Base-by-base conservation (phyloP, 257 asterid species). In the Scutellaria baicalensis region DNA sequence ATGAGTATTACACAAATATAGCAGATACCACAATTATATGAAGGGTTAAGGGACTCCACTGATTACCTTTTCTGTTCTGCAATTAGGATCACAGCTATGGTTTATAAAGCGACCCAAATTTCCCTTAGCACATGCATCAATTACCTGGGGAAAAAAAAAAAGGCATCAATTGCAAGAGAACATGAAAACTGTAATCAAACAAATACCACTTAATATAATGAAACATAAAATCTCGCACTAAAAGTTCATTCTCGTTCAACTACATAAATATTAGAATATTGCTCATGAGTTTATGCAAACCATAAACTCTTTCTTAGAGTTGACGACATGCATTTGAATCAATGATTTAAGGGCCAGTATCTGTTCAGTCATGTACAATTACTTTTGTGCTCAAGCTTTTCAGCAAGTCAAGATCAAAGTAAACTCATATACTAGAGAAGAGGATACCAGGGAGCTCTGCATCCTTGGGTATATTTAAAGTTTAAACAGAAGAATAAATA, bases 1-100 rank as follows among this genome's bases (percentile, higher is more conserved):
- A n/a, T n/a, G n/a, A n/a, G n/a, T n/a, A n/a, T n/a, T n/a, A n/a
- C n/a, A n/a, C n/a, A n/a, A n/a, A n/a, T n/a, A n/a, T n/a, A n/a
- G n/a, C n/a, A n/a, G n/a, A n/a, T n/a, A 72, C 42, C 17, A 58
- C 20, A 36, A 4, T 55, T 33, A 14, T 9, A 48, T 40, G 40
- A 51, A 59, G 71, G 63, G 69, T 10, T 59, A 70, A 23, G 73
- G 57, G n/a, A n/a, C n/a, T 59, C 51, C 75, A 72, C 58, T 23
- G 33, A 66, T 57, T 82, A 92, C 97, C 96, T 92, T 92, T 73
- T 92, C 98, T 12, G 98, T 92, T 59, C 90, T 88, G 85, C 98
- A 92, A 80, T 89, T 92, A 70, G 98, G 98, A 72, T 92, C 89
- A 78, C 98, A 92, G 52, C 98, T 92, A 68, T 92, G 98, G 80